Percentiles rank a stretch among this genome's conserved stretches.
Evolutionary conservation across 1,284 basidiomycete genomes (phyloP).

Genomic region (Meripilus lineatus): DNA sequence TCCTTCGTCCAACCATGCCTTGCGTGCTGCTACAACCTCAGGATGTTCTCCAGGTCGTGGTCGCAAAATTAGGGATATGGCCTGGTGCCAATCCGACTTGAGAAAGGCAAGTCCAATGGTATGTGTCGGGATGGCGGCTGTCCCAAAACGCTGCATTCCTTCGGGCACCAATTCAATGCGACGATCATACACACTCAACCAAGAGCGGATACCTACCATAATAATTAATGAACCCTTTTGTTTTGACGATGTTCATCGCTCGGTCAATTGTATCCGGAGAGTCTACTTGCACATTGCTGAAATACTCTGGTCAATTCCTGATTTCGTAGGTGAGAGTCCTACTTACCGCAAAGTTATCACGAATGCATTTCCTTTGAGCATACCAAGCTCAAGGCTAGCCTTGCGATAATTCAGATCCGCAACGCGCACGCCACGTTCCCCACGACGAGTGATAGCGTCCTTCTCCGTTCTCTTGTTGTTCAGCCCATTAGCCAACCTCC

Average conservation of each 20-base stretch:
- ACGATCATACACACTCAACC: not conserved
- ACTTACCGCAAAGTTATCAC: conserved; percentile 87
- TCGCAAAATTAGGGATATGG: conserved; percentile 78
- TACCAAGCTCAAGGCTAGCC: conserved; percentile 82
- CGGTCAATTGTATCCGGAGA: conserved; percentile 67
- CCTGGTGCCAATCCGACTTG: conserved; percentile 85
- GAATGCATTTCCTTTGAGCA: conserved; percentile 95
- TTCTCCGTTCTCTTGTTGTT: conserved; percentile 52
- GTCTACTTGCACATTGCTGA: conserved; percentile 79
- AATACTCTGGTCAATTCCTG: not conserved
- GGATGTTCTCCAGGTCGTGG: conserved; percentile 87
- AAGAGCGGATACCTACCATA: conserved; percentile 59
- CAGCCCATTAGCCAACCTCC: conserved; percentile 73
- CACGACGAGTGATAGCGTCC: conserved; percentile 64
- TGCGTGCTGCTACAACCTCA: conserved; percentile 74
- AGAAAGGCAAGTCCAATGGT: conserved; percentile 89
- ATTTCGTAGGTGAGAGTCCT: not conserved
- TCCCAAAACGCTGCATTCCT: conserved; percentile 99
- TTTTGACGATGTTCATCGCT: conserved; percentile 78
- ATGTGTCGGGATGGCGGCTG: conserved; percentile 93
- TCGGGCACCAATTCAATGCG: not conserved
- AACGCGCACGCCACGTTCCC: conserved; percentile 88
- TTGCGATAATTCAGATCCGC: conserved; percentile 86
- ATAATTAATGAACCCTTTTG: conserved; percentile 95
- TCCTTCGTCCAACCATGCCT: conserved; percentile 78